These are phyloP conservation scores for Gnomoniopsis smithogilvyi DNA, from an alignment of 2,329 filamentous ascomycete genomes.

Conservation along the genomic window DNA sequence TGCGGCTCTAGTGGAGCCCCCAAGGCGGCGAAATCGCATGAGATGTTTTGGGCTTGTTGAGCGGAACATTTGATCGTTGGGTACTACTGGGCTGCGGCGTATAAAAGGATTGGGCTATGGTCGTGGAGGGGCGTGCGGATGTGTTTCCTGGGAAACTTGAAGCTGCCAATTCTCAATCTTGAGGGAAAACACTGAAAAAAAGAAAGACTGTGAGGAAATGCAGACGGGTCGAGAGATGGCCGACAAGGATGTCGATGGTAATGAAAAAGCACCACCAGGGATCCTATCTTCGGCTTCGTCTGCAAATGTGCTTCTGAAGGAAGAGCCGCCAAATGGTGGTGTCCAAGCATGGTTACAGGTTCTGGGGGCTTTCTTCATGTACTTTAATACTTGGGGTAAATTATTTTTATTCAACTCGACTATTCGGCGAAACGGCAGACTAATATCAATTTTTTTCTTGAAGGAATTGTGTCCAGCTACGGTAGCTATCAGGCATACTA, in stretches of 20 bases:
- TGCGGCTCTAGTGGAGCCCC: neutral
- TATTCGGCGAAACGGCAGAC: neutral
- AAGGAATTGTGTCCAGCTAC: constrained; percentile 28
- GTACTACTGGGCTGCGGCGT: neutral
- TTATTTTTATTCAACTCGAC: neutral
- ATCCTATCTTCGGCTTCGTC: constrained; percentile 16
- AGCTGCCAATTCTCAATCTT: too few species aligned
- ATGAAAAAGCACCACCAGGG: neutral
- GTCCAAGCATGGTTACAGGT: constrained; percentile 50
- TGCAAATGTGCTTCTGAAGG: constrained; percentile 3
- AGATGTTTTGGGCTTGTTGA: neutral
- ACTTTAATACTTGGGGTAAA: constrained; percentile 50
- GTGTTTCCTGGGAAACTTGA: too few species aligned
- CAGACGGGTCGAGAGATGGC: constrained; percentile 1
- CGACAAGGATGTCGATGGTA: neutral
- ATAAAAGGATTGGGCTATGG: neutral
- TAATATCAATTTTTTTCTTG: neutral
- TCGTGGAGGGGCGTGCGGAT: neutral
- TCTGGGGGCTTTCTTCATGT: constrained; percentile 47
- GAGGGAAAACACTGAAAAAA: neutral
- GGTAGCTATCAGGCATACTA: constrained; percentile 45
- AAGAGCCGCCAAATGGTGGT: constrained; percentile 12
- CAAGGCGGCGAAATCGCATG: neutral
- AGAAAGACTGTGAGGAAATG: too few species aligned
- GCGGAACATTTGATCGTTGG: neutral